Base-by-base conservation (phyloP, 345 rosid genomes). In the Brassica incana region DNA sequence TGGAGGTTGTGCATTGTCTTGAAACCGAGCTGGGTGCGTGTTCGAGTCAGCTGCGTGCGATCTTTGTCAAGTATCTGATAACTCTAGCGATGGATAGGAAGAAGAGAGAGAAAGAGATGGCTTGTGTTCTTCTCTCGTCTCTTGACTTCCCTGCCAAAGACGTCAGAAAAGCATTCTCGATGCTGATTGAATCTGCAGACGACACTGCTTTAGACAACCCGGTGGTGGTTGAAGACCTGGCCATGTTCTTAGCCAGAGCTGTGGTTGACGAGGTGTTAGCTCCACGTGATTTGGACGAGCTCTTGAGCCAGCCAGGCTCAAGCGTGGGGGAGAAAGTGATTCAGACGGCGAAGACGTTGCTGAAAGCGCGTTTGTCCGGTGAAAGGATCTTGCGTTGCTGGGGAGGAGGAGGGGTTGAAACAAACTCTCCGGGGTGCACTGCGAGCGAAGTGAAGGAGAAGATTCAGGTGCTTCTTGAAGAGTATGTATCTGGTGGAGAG, bases 31-130 rank as follows among this genome's bases (percentile, higher is more conserved):
- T 83, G 72, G 64, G 61, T 48, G 77, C 80, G 23, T 80, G 77
- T 43, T 84, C 82, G 5, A 50, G 84, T 58, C 89, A 91, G 75
- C 83, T 93, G 23, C 91, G 89, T 61, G 78, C 97, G 6, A 88
- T 90, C 45, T 93, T 93, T 77, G 81, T 91, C 68, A 91, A 93
- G 82, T 90, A 78, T 78, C 77, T 91, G 68, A 85, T 93, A 81
- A 93, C 93, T 50, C 76, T 91, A 35, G 91, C 97, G 32, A 93
- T 93, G 97, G 98, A 93, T 48, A 74, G 93, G 35, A 93, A 91
- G 84, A 91, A 93, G 38, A 81, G 97, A 78, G 98, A 93, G 85
- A 93, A 90, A 70, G 98, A 93, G 81, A 93, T 91, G 98, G 95
- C 98, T 30, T 93, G 92, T 50, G 88, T 91, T 72, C 78, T 93